Evolutionary conservation across 176 grass and related monocot species (phyloP), one percentile per base, ranked within the genome.

Genomic region (Aechmea fasciata): DNA sequence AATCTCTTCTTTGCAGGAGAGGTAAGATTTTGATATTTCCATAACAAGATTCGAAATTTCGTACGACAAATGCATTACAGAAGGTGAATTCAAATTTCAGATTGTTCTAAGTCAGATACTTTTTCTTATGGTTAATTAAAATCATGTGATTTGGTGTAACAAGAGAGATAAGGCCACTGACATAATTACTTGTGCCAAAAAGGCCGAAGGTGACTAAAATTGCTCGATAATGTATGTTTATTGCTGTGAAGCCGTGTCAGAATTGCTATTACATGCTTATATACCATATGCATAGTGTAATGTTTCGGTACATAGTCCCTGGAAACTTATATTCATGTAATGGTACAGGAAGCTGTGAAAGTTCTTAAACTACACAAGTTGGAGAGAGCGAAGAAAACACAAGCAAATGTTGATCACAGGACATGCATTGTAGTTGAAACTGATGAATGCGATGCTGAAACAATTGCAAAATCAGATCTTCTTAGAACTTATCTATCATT

Each of bases 1-100:
- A 87, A 89, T 76, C 71, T 96, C 13, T 96, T 91, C 81, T 96
- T 92, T 85, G 92, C 92, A 14, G 92, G 92, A 85, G 88, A 96
- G 92, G 92, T 96, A 85, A 79, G 52, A 52, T 19, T 50, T 72
- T 26, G 29, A 69, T 13, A 66, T 66, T 66, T 26, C 10, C 41
- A 9, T 4, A 57, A 41, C 19, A 19, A 22, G 49, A 23, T 78
- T 13, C 15, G 57, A 68, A 22, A 67, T 26, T 74, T 63, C n/a
- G 50, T 63, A 14, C 2, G 2, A 75, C 62, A 48, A 23, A 55
- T 52, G 64, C 61, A 74, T 79, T 66, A 84, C 47, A 67, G 3
- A 50, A 19, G 19, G 51, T 49, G 75, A 66, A 67, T 97, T 97
- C 79, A 97, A 97, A 67, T 92, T 97, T 90, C 89, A 96, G 88